Percentiles rank a stretch among this genome's conserved stretches.
Evolutionary conservation across 495 filamentous ascomycete genomes (phyloP).

Genomic region (Penicillium psychrofluorescens): DNA sequence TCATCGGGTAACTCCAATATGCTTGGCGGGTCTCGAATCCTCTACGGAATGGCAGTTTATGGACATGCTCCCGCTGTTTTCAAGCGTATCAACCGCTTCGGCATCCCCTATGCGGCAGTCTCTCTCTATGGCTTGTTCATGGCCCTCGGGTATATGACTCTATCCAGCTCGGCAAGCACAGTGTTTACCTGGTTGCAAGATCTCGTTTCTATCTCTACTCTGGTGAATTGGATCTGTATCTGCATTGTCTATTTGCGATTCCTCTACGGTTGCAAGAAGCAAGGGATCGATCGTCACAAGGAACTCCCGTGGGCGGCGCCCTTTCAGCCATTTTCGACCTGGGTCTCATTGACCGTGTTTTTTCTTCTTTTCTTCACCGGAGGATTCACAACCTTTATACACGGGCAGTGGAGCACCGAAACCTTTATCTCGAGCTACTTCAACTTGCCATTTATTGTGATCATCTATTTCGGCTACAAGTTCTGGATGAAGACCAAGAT

Average conservation of each 20-base stretch:
- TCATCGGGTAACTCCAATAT: conserved; percentile 42
- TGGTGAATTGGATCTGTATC: conserved; percentile 50
- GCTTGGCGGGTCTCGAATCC: conserved; percentile 36
- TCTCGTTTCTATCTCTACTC: conserved; percentile 42
- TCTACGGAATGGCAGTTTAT: conserved; percentile 37
- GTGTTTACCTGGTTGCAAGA: conserved; percentile 54
- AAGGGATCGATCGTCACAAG: conserved; percentile 30
- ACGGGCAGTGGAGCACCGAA: conserved; percentile 32
- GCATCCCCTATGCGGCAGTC: conserved; percentile 49
- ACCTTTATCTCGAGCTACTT: conserved; percentile 24
- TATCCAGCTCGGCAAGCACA: conserved; percentile 41
- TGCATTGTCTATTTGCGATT: conserved; percentile 49
- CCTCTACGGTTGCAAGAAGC: conserved; percentile 41
- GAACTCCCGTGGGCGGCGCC: conserved; percentile 45
- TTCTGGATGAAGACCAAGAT: conserved; percentile 47
- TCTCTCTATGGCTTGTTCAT: conserved; percentile 42
- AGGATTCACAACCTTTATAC: conserved; percentile 37
- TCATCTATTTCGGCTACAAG: conserved; percentile 49
- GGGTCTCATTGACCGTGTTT: conserved; percentile 39
- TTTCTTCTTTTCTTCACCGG: conserved; percentile 31
- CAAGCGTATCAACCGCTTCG: conserved; percentile 49
- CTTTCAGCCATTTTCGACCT: conserved; percentile 46
- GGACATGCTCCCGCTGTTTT: conserved; percentile 36
- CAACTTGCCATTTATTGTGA: conserved; percentile 47
- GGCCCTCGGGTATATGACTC: conserved; percentile 49